These are phyloP conservation scores for Pulveroboletus sp. DNA, from an alignment of 768 basidiomycete genomes.

Conservation along the genomic window DNA sequence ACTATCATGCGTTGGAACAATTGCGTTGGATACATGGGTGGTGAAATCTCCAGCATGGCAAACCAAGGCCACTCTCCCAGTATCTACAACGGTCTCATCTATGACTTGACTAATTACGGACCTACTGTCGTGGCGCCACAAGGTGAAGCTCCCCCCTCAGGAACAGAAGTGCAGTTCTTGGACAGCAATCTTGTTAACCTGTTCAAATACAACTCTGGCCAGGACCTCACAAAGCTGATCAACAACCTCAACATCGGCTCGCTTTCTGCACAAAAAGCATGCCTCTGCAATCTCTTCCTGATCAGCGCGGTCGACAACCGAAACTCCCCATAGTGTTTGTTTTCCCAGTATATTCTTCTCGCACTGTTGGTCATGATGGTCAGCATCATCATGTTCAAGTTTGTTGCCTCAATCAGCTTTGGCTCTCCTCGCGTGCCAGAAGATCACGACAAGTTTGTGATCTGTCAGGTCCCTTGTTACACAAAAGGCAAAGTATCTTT, in stretches of 20 bases:
- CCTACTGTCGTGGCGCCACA: slow-evolving; percentile 53
- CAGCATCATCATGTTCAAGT: slow-evolving; percentile 93
- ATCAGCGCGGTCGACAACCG: slow-evolving; percentile 91
- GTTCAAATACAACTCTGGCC: slow-evolving; percentile 71
- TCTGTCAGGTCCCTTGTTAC: slow-evolving; percentile 98
- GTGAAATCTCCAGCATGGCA: slow-evolving; percentile 72
- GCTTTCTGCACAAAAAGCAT: slow-evolving; percentile 83
- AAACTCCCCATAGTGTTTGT: too few species aligned
- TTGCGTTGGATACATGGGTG: slow-evolving; percentile 86
- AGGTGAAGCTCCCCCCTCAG: slow-evolving; percentile 42
- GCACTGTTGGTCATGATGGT: slow-evolving; percentile 94
- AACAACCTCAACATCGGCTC: too few species aligned
- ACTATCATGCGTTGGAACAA: slow-evolving; percentile 86
- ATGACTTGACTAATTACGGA: slow-evolving; percentile 77
- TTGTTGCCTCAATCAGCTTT: slow-evolving; percentile 88
- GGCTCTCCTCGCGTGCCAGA: slow-evolving; percentile 78
- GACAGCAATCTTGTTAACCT: slow-evolving; percentile 60
- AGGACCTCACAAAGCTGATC: slow-evolving; percentile 83
- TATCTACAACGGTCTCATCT: slow-evolving; percentile 85
- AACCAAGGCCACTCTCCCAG: slow-evolving; percentile 61
- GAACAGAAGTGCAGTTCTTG: slow-evolving; percentile 65
- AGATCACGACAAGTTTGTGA: too few species aligned
- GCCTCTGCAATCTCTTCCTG: slow-evolving; percentile 90
- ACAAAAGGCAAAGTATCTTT: slow-evolving; percentile 92
- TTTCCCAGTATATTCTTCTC: too few species aligned